phyloP scores from a whole-genome alignment of 768 basidiomycete genomes.

The Asterophora lycoperdoides region DNA sequence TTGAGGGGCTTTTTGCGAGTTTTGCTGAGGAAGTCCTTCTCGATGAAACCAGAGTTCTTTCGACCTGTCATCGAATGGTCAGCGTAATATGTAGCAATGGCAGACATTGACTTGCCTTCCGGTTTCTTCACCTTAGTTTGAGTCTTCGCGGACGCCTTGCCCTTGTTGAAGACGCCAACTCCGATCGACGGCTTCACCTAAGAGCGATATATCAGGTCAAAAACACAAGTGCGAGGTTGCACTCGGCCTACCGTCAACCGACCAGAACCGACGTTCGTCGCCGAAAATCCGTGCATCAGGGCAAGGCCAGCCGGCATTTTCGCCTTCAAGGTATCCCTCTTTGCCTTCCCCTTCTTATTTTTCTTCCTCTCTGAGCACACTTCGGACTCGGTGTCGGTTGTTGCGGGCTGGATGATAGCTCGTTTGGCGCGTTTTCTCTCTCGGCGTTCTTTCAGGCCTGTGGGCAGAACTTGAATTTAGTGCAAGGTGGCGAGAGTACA shows the following conservation, averaged over 20 bases:
- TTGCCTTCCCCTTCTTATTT: conserved; percentile 20
- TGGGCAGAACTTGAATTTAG: not conserved
- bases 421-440: conserved; percentile 59
- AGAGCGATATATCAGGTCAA: not conserved
- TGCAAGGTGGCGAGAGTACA: not conserved
- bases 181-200: conserved; percentile 42
- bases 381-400: conserved; percentile 17
- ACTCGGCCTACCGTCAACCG: conserved; percentile 51
- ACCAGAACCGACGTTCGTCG: conserved; percentile 57
- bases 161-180: conserved; percentile 61
- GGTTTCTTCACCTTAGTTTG: conserved; percentile 15
- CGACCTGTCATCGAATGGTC: not conserved
- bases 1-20: not conserved
- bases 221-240: not conserved
- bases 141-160: conserved; percentile 52
- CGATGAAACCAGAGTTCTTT: not conserved
- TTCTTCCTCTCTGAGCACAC: conserved; percentile 10
- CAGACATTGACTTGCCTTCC: conserved; percentile 21
- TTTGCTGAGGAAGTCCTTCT: conserved; percentile 10
- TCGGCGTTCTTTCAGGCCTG: conserved; percentile 63
- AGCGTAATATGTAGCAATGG: not conserved
- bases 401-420: conserved; percentile 41
- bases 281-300: conserved; percentile 63
- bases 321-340: conserved; percentile 25
- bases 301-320: conserved; percentile 49